These are phyloP conservation scores for Saraca asoca DNA, from an alignment of 331 rosid species.

Conservation along the genomic window DNA sequence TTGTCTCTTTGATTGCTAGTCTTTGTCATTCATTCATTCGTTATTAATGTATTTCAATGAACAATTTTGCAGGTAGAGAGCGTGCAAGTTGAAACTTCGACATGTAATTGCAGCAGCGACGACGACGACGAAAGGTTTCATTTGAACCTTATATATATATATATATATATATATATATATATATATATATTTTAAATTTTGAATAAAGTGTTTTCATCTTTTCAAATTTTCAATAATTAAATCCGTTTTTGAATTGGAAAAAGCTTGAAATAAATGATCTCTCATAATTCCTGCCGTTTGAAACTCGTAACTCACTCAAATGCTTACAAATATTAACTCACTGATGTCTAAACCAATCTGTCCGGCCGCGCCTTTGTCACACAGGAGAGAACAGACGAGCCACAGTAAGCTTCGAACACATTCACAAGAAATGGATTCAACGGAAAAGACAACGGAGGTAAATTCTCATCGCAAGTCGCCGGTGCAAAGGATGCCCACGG, in stretches of 20 bases:
- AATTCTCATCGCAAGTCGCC: constrained; percentile 42
- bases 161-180: too few relatives aligned
- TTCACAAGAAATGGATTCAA: constrained; percentile 44
- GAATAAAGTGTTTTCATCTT: constrained; percentile 8
- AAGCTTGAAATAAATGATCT: constrained; percentile 22
- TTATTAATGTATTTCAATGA: constrained; percentile 25
- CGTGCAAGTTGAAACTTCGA: constrained; percentile 64
- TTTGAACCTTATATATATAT: constrained; percentile 8
- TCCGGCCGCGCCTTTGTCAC: not conserved
- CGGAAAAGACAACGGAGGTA: constrained; percentile 35
- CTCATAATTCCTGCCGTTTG: constrained; percentile 39
- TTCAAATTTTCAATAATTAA: constrained; percentile 35
- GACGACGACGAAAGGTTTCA: constrained; percentile 50
- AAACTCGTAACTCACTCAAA: not conserved
- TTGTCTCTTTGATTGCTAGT: constrained; percentile 35
- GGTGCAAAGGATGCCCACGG: constrained; percentile 55
- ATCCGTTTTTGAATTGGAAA: constrained; percentile 21
- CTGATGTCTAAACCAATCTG: constrained; percentile 4
- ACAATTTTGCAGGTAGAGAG: constrained; percentile 56
- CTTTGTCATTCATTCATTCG: not conserved
- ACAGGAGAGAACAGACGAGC: constrained; percentile 81
- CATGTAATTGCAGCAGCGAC: constrained; percentile 47
- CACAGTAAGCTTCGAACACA: constrained; percentile 49
- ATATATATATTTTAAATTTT: constrained; percentile 8
- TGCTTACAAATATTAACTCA: too few relatives aligned